These are phyloP conservation scores for Syzygium aromaticum DNA, from an alignment of 345 rosid genomes.

Conservation along the genomic window DNA sequence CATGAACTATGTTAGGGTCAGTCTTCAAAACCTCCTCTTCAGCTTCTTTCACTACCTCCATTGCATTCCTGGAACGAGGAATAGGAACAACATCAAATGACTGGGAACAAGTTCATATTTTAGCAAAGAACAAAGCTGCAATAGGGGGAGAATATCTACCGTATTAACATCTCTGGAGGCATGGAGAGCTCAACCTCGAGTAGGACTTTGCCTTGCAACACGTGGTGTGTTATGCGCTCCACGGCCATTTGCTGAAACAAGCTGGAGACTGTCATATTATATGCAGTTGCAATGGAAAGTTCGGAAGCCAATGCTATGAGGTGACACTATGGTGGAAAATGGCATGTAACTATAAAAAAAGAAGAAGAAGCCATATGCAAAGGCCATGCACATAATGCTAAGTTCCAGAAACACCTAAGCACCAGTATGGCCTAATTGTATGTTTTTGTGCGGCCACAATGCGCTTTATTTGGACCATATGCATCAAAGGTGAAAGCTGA, in stretches of 20 bases:
- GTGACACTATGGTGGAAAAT: neutral
- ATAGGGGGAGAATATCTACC: slow-evolving; percentile 2
- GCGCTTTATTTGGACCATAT: neutral
- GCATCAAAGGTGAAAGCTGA: neutral
- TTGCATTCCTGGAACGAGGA: slow-evolving; percentile 39
- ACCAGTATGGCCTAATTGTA: neutral
- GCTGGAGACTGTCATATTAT: neutral
- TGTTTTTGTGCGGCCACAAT: neutral
- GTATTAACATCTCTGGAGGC: slow-evolving; percentile 19
- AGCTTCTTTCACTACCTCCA: slow-evolving; percentile 45
- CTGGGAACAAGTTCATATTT: neutral
- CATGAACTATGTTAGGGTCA: slow-evolving; percentile 31
- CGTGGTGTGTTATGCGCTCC: slow-evolving; percentile 55
- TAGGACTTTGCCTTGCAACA: slow-evolving; percentile 51
- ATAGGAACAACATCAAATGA: neutral
- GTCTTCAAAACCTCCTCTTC: slow-evolving; percentile 44
- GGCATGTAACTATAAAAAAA: neutral
- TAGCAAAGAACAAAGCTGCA: neutral
- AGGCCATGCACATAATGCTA: neutral
- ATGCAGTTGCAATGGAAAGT: neutral
- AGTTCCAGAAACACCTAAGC: neutral
- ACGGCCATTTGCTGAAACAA: slow-evolving; percentile 50
- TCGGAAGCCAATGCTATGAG: neutral
- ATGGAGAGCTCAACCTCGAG: slow-evolving; percentile 44
- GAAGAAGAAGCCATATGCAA: neutral